Evolutionary conservation across 1,284 basidiomycete species (phyloP), one percentile per base, ranked within the genome.

Genomic region (Golubevia pallescens): DNA sequence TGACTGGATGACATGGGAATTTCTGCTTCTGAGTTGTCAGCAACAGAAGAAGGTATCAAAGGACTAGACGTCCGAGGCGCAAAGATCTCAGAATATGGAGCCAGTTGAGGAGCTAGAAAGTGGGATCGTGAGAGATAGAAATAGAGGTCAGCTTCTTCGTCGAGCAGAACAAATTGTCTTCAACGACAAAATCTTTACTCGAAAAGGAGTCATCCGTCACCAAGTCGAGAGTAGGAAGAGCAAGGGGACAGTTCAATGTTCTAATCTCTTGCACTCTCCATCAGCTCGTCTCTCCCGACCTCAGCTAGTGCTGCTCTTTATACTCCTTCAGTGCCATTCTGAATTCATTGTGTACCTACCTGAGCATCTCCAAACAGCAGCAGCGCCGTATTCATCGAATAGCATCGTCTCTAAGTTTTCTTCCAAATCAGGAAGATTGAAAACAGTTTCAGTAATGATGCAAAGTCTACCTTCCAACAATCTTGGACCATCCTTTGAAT

Each of bases 341-440:
- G 52, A 34, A 57, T 38, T 58, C 57, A 1, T n/a, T n/a, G 68
- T 66, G 7, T 7, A 88, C 92, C 85, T 86, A 95, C 93, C 91
- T 61, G 93, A 90, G 79, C 90, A 91, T 42, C 94, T 89, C 86
- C 90, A 89, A 84, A 93, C 93, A 57, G 92, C 91, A 56, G 89
- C 88, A 80, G 96, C 97, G 77, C 95, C 95, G 87, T 95, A 98
- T 86, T 97, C 94, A 80, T 98, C 95, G 78, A 97, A 97, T 0
- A 96, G 88, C 81, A 98, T 92, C 86, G 97, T 92, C 85, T 97
- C 95, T 73, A 95, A 94, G 52, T 93, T 90, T 54, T 93, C 92
- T 86, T 95, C 92, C 19, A 96, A 90, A 81, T 93, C 94, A 19
- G 93, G 93, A 8, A 96, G 88, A 85, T 96, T 94, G 88, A 95